Evolutionary conservation across 164 flowering plant genomes (phyloP).

Genomic region (Tinospora cordifolia): DNA sequence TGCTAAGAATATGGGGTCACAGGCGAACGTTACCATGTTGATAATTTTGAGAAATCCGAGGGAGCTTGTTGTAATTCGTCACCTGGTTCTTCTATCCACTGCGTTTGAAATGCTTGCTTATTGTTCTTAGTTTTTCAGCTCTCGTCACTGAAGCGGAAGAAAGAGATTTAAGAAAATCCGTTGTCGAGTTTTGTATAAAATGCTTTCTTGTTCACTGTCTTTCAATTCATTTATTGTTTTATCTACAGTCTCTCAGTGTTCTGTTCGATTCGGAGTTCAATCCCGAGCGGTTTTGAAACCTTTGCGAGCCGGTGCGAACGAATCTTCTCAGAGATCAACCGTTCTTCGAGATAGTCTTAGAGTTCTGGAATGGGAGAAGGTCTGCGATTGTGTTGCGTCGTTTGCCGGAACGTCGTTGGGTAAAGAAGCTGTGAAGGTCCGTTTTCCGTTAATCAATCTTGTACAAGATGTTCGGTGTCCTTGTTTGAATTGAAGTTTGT

Average conservation of each 20-base stretch:
- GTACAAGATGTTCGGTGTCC: neutral
- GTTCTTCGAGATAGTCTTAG: conserved; percentile 41
- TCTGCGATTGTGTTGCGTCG: conserved; percentile 73
- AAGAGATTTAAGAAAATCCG: too few relatives aligned
- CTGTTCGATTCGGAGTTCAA: conserved; percentile 12
- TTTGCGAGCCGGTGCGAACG: conserved; percentile 8
- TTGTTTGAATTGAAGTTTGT: neutral
- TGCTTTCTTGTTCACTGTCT: conserved; percentile 8
- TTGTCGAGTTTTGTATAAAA: neutral
- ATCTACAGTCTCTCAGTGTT: neutral
- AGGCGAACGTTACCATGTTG: neutral
- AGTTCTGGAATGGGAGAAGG: conserved; percentile 78
- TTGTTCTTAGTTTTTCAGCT: too few relatives aligned
- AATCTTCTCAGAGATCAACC: conserved; percentile 15
- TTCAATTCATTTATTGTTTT: conserved; percentile 4
- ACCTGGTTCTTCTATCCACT: neutral
- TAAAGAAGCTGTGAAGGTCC: conserved; percentile 58
- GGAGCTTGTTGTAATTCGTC: neutral
- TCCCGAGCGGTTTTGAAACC: conserved; percentile 20
- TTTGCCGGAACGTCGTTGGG: conserved; percentile 76
- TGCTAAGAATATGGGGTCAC: neutral
- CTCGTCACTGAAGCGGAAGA: too few relatives aligned
- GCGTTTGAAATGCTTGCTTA: too few relatives aligned
- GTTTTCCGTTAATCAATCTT: neutral
- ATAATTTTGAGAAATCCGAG: neutral